Base-by-base conservation (phyloP, 225 moss, liverwort and hornwort genomes). In the Takakia lepidozioides region DNA sequence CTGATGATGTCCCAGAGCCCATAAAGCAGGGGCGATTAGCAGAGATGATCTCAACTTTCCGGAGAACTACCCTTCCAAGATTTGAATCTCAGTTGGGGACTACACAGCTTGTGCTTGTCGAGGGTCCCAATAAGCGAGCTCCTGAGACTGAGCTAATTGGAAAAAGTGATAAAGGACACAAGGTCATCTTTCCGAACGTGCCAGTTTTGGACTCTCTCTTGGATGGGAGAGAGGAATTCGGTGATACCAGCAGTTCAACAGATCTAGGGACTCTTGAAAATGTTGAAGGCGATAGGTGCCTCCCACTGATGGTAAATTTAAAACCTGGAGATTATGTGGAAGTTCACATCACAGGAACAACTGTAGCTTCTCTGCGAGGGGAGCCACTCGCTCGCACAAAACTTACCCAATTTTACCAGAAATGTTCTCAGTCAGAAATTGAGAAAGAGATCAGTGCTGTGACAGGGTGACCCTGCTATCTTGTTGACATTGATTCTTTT, bases 71-170 rank as follows among this genome's bases (percentile, higher is more conserved):
- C 25, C 74, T 79, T 23, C 87, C 84, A 13, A 75, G 89, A 56
- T 95, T 87, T 35, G 61, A 70, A 16, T 73, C 82, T 23, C 95
- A 87, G 68, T 63, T 95, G 51, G 82, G 90, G 35, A 82, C 75
- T 29, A 75, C 68, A 26, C 95, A 95, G 53, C 90, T 95, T 4
- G 95, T 95, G 8, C 81, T 95, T 20, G 82, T 95, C 32, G 90
- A 95, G 35, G 95, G 82, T 3, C 87, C 82, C 26, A 95, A 90
- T 67, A 90, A 87, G 64, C 81, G 95, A 54, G 85, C 86, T 40
- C 89, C 77, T 0, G 76, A 67, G 32, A 64, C 73, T 17, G 87
- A 95, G 69, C 46, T 86, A 42, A 80, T 87, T 47, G 95, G 95
- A 25, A 76, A 80, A 40, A 90, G 76, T 47, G 95, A 95, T 51